These are phyloP conservation scores for Hanseniaspora singularis DNA, from an alignment of 805 yeast species.

Conservation along the genomic window DNA sequence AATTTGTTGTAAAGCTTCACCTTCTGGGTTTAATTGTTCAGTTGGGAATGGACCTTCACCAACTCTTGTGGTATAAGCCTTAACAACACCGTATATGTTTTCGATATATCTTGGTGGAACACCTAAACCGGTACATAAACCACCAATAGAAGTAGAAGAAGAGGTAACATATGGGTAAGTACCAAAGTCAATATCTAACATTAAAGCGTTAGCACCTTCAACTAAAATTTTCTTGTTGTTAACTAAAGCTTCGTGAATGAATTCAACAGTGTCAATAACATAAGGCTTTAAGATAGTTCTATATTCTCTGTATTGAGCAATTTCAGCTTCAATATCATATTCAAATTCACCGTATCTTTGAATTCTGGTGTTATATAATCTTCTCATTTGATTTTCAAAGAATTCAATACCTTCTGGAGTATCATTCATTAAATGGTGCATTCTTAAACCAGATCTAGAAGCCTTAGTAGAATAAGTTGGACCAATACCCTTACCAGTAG, in stretches of 20 bases:
- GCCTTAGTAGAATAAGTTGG: slow-evolving; percentile 97
- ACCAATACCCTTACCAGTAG: slow-evolving; percentile 98
- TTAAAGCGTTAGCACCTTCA: slow-evolving; percentile 96
- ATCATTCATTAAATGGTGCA: slow-evolving; percentile 84
- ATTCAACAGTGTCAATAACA: slow-evolving; percentile 84
- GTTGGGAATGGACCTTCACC: slow-evolving; percentile 99
- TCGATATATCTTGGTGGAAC: slow-evolving; percentile 78
- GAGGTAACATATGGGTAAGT: slow-evolving; percentile 97
- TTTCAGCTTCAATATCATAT: slow-evolving; percentile 69
- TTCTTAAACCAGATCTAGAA: slow-evolving; percentile 90
- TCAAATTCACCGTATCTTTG: slow-evolving; percentile 90
- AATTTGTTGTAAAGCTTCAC: slow-evolving; percentile 75
- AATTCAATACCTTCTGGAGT: slow-evolving; percentile 90
- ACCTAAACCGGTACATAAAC: slow-evolving; percentile 94
- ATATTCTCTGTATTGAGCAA: slow-evolving; percentile 61
- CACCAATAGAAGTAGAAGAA: slow-evolving; percentile 92
- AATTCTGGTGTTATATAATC: slow-evolving; percentile 68
- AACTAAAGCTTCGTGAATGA: slow-evolving; percentile 65
- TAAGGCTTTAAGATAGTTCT: slow-evolving; percentile 71
- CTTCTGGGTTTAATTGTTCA: slow-evolving; percentile 79
- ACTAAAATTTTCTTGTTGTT: slow-evolving; percentile 72
- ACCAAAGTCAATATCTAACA: slow-evolving; percentile 96
- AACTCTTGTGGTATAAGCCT: slow-evolving; percentile 96
- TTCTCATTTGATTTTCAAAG: slow-evolving; percentile 63
- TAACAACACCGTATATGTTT: slow-evolving; percentile 87